Evolutionary conservation across 2,329 filamentous ascomycete genomes (phyloP).

Genomic region (Paramyrothecium sp.): DNA sequence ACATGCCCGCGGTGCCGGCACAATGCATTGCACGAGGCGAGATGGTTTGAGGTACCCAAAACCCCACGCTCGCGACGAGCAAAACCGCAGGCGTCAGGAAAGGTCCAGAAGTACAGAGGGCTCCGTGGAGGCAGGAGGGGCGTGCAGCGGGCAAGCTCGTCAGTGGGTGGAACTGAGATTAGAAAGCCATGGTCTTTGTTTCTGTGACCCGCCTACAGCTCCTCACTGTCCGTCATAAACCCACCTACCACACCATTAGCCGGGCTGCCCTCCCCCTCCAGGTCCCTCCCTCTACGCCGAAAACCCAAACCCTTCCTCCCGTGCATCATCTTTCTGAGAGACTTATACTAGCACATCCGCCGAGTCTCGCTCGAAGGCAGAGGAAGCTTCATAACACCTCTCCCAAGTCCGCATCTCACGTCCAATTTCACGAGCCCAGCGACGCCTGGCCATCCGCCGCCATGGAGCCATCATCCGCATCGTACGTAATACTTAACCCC

Average conservation of each 20-base stretch:
- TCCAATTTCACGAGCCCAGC: background rate
- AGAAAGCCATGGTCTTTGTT: background rate
- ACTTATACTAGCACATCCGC: background rate
- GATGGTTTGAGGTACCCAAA: background rate
- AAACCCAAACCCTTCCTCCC: background rate
- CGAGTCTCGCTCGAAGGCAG: background rate
- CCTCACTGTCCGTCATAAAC: background rate
- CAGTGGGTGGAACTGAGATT: background rate
- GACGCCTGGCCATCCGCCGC: constrained; percentile 1
- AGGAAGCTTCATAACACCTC: background rate
- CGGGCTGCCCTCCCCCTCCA: background rate
- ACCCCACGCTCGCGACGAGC: too few relatives aligned
- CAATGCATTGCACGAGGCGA: background rate
- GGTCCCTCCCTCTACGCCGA: background rate
- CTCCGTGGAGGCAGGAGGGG: background rate
- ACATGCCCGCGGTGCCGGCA: background rate
- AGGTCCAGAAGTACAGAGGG: background rate
- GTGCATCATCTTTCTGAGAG: background rate
- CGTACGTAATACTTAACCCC: constrained; percentile 34
- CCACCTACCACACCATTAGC: background rate
- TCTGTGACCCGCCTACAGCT: background rate
- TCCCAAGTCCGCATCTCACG: background rate
- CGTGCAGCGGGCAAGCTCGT: background rate
- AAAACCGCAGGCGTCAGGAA: background rate
- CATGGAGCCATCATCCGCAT: constrained; percentile 14